These are phyloP conservation scores for Orobanche coerulescens DNA, from an alignment of 257 asterid species.

Conservation along the genomic window DNA sequence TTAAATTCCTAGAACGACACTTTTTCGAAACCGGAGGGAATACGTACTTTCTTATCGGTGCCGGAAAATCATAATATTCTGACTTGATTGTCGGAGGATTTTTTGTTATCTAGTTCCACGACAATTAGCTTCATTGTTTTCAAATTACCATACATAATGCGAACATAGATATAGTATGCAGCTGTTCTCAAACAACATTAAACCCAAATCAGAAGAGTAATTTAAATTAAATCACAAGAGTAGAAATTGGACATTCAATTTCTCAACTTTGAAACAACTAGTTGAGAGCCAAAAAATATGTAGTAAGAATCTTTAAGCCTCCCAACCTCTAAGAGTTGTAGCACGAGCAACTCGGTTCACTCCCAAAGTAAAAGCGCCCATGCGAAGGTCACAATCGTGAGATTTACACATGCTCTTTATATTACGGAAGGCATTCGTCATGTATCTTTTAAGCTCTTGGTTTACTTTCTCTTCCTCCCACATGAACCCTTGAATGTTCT, in stretches of 20 bases:
- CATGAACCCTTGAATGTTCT: conserved; percentile 12
- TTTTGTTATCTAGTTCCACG: no score
- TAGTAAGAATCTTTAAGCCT: neutral
- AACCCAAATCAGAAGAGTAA: no score
- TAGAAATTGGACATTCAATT: neutral
- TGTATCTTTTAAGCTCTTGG: conserved; percentile 4
- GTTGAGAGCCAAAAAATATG: neutral
- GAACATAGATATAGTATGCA: no score
- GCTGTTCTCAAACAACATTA: no score
- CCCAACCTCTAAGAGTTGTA: conserved; percentile 1
- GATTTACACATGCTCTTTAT: conserved; percentile 2
- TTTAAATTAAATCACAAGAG: no score
- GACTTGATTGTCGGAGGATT: no score
- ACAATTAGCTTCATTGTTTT: no score
- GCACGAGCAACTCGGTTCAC: conserved; percentile 13
- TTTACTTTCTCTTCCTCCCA: conserved; percentile 12
- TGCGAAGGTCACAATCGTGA: conserved; percentile 1
- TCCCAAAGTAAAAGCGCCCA: conserved; percentile 9
- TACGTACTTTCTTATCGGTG: no score
- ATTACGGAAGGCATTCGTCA: conserved; percentile 5
- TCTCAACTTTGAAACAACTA: neutral
- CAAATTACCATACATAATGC: no score
- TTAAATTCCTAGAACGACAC: no score
- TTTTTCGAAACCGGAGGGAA: no score
- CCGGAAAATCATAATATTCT: no score